Percentiles rank a stretch among this genome's conserved stretches.
Conservation (phyloP, 192 early-diverging fungal genomes). For the Spizellomyces sp. region DNA sequence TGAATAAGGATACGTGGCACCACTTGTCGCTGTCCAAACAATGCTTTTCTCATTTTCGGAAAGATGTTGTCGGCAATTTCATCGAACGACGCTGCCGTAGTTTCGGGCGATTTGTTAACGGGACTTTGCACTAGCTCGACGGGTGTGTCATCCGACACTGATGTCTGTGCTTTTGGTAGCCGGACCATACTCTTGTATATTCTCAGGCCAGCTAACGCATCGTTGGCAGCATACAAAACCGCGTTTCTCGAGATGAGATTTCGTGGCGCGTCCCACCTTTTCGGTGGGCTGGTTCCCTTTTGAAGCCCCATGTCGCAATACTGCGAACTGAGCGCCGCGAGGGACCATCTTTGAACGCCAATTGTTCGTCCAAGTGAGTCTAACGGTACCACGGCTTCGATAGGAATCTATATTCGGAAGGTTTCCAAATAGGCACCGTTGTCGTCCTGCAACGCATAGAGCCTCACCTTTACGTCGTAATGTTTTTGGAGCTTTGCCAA, state of each 20-base stretch:
- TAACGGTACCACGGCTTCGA: not conserved
- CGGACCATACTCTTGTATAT: slow-evolving; percentile 10
- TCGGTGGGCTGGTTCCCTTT: not conserved
- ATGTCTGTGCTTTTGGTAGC: not conserved
- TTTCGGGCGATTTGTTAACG: too few relatives aligned
- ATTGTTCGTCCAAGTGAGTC: not conserved
- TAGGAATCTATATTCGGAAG: not conserved
- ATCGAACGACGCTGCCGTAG: too few relatives aligned
- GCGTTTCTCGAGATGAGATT: not conserved
- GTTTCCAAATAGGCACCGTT: too few relatives aligned
- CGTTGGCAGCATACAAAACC: slow-evolving; percentile 25
- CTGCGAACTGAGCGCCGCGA: not conserved
- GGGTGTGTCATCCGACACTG: too few relatives aligned
- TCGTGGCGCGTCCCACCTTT: slow-evolving; percentile 15
- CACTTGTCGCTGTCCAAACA: too few relatives aligned
- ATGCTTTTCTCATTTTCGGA: too few relatives aligned
- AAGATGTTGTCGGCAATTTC: too few relatives aligned
- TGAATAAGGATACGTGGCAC: too few relatives aligned
- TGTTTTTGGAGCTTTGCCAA: not conserved
- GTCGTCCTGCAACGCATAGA: not conserved
- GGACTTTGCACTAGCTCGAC: too few relatives aligned
- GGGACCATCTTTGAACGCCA: not conserved
- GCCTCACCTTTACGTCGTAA: not conserved
- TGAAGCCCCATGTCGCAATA: slow-evolving; percentile 13
- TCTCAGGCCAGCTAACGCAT: slow-evolving; percentile 15